phyloP scores from a whole-genome alignment of 164 flowering plant genomes.

The Liriodendron chinense region DNA sequence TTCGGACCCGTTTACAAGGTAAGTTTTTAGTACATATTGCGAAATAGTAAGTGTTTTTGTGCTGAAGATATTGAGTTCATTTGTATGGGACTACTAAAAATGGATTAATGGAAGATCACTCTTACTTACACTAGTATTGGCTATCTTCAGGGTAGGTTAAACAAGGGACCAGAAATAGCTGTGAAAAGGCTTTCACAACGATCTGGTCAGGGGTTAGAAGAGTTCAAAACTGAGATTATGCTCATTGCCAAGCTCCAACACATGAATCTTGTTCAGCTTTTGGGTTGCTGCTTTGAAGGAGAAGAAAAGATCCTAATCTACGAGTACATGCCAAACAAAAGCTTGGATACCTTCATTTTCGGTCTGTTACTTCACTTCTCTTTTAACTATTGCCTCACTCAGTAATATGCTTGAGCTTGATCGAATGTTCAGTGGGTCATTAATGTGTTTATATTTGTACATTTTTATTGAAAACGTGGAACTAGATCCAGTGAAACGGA shows the following conservation, averaged over 20 bases:
- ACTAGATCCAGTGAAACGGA: no score
- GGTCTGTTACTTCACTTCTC: conserved; percentile 21
- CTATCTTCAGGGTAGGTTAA: conserved; percentile 23
- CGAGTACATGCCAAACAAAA: conserved; percentile 49
- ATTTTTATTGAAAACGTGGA: not conserved
- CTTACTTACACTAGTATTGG: no score
- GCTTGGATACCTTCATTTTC: conserved; percentile 43
- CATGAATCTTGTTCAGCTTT: conserved; percentile 41
- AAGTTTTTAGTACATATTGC: no score
- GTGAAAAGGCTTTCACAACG: conserved; percentile 36
- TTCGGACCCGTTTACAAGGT: no score
- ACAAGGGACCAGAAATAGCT: conserved; percentile 31
- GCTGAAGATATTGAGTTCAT: no score
- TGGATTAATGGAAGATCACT: no score
- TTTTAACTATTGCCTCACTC: not conserved
- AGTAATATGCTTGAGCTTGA: not conserved
- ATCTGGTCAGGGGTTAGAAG: conserved; percentile 37
- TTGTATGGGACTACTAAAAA: no score
- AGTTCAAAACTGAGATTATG: conserved; percentile 39
- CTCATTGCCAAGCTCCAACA: conserved; percentile 44
- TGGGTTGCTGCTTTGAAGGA: conserved; percentile 38
- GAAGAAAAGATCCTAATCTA: conserved; percentile 40
- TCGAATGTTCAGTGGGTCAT: not conserved
- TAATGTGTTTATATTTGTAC: not conserved
- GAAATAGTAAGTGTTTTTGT: no score